phyloP scores from a whole-genome alignment of 1,284 basidiomycete genomes.

The Ustilago loliicola region DNA sequence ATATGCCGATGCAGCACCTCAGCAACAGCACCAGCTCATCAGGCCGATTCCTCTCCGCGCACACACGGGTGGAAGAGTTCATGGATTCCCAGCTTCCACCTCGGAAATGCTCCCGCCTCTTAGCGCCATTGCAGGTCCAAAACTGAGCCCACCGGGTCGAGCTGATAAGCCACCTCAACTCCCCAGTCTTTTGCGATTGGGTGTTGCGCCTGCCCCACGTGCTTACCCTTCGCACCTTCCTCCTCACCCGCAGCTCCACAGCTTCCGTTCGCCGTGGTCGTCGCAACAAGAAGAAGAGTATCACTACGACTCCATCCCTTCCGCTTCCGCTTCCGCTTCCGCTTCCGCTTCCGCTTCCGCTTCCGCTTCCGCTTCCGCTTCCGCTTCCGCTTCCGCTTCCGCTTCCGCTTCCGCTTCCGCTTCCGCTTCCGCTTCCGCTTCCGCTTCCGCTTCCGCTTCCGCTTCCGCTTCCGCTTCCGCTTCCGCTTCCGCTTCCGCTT shows the following conservation, averaged over 20 bases:
- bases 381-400: too few species aligned
- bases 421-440: too few species aligned
- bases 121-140: not conserved
- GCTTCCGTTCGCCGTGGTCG: conserved; percentile 7
- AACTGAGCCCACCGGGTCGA: conserved; percentile 16
- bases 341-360: too few species aligned
- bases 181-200: conserved; percentile 28
- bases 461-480: too few species aligned
- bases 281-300: not conserved
- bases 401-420: too few species aligned
- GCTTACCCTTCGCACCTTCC: conserved; percentile 16
- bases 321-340: not conserved
- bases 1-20: not conserved
- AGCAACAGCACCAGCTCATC: conserved; percentile 15
- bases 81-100: not conserved
- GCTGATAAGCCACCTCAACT: conserved; percentile 21
- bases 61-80: conserved; percentile 1
- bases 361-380: too few species aligned
- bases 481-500: too few species aligned
- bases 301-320: not conserved
- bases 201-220: not conserved
- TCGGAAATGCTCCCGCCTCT: conserved; percentile 27
- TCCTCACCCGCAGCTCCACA: conserved; percentile 16
- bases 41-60: conserved; percentile 22
- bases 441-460: too few species aligned